Conservation (phyloP, 2,329 filamentous ascomycete genomes). For the Paracorniculantispora psalliotae region DNA sequence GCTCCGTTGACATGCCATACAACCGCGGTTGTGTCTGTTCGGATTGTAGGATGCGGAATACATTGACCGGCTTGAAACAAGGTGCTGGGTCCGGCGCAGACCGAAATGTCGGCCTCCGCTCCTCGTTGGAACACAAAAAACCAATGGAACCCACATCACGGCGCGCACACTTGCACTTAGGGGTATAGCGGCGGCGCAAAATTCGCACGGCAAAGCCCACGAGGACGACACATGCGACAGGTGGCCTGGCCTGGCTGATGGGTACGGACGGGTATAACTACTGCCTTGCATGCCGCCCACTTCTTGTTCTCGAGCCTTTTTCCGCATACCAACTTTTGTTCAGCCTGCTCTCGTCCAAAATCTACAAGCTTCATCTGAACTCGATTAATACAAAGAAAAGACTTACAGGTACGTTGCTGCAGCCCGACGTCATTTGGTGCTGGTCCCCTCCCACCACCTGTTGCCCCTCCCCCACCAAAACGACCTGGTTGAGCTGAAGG, state of each 20-base stretch:
- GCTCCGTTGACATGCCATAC: background rate
- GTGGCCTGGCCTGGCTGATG: background rate
- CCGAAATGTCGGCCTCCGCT: conserved; percentile 7
- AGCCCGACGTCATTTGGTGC: conserved; percentile 2
- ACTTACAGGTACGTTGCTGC: conserved; percentile 4
- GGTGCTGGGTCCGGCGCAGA: conserved; percentile 6
- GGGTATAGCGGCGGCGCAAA: conserved; percentile 41
- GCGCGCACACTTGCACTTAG: conserved; percentile 53
- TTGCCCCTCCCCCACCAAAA: conserved; percentile 15
- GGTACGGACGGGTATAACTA: conserved; percentile 6
- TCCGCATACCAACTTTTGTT: background rate
- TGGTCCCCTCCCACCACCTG: background rate
- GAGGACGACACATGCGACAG: conserved; percentile 2
- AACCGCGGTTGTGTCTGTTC: no score
- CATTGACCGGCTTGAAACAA: background rate
- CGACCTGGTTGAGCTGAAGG: background rate
- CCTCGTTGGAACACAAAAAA: conserved; percentile 10
- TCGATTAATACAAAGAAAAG: background rate
- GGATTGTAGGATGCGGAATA: background rate
- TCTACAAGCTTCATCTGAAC: background rate
- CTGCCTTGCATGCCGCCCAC: background rate
- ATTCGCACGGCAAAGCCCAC: conserved; percentile 9
- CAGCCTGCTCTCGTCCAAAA: background rate
- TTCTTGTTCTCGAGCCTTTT: background rate
- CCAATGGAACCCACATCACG: conserved; percentile 14